Conservation (phyloP, 139 green algal genomes). For the Nannochloris sp. region DNA sequence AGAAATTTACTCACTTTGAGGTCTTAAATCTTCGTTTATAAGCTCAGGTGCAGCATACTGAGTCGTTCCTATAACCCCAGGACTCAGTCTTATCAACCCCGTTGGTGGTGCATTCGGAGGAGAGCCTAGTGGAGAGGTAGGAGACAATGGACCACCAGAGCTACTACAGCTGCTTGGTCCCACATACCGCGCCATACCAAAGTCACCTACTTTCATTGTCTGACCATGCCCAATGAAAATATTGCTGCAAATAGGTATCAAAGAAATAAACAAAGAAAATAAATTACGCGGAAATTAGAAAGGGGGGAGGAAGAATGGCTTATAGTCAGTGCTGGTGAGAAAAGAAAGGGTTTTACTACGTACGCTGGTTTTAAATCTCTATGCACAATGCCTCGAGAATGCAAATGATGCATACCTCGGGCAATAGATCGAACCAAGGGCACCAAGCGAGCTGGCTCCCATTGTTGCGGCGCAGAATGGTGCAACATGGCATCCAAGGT, state of each 20-base stretch:
- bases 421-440: constrained; percentile 26
- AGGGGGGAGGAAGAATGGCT: no score
- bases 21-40: constrained; percentile 27
- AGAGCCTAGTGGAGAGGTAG: background rate
- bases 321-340: no score
- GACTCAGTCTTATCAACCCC: constrained; percentile 31
- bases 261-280: background rate
- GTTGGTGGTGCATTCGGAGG: no score
- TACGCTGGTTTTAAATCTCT: constrained; percentile 49
- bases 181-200: constrained; percentile 44
- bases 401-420: constrained; percentile 25
- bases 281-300: background rate
- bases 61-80: constrained; percentile 11
- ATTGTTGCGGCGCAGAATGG: constrained; percentile 8
- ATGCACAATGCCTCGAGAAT: constrained; percentile 43
- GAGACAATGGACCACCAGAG: background rate
- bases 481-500: constrained; percentile 38
- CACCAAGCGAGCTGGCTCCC: constrained; percentile 30
- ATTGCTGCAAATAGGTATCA: constrained; percentile 15
- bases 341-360: background rate
- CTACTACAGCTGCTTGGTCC: background rate
- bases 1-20: background rate
- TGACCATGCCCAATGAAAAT: constrained; percentile 47
- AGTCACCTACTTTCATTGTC: constrained; percentile 53
- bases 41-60: constrained; percentile 43